phyloP scores from a whole-genome alignment of 2,329 filamentous ascomycete genomes.

The Talaromyces islandicus region DNA sequence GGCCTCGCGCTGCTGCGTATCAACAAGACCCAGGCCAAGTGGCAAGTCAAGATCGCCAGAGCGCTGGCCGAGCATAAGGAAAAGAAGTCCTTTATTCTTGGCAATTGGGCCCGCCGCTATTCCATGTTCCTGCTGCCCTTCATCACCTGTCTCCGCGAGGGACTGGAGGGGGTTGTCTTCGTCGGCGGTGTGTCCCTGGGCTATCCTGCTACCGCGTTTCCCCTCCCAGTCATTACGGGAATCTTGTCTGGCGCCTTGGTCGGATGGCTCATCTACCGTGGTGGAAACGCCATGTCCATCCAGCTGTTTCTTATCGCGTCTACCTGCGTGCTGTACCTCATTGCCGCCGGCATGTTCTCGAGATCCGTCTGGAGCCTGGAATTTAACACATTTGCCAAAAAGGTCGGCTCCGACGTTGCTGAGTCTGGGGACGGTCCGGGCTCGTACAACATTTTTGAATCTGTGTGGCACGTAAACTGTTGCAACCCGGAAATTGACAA shows the following conservation, averaged over 20 bases:
- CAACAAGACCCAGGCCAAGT: constrained; percentile 78
- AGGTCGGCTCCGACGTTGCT: constrained; percentile 49
- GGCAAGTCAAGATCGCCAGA: constrained; percentile 73
- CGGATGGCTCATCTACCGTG: constrained; percentile 69
- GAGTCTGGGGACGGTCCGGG: constrained; percentile 64
- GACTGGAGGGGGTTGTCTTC: constrained; percentile 80
- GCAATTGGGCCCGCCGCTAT: constrained; percentile 70
- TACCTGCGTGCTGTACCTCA: constrained; percentile 77
- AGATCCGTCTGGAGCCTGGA: constrained; percentile 71
- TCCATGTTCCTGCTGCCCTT: constrained; percentile 83
- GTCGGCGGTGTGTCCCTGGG: constrained; percentile 77
- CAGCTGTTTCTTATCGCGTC: constrained; percentile 77
- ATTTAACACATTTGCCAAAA: constrained; percentile 57
- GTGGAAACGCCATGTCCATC: constrained; percentile 59
- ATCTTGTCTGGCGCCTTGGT: constrained; percentile 60
- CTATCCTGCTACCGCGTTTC: constrained; percentile 68
- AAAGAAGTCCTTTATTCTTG: constrained; percentile 32
- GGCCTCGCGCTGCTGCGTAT: constrained; percentile 74
- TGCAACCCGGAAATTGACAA: constrained; percentile 68
- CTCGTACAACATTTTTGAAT: constrained; percentile 71
- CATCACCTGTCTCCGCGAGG: constrained; percentile 79
- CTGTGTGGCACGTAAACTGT: constrained; percentile 81
- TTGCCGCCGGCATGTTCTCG: constrained; percentile 76
- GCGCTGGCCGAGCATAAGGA: constrained; percentile 50
- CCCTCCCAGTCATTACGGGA: constrained; percentile 68